Percentiles rank a stretch among this genome's conserved stretches.
Evolutionary conservation across 305 asterid species (phyloP).

Genomic region (Rubia peregrina): DNA sequence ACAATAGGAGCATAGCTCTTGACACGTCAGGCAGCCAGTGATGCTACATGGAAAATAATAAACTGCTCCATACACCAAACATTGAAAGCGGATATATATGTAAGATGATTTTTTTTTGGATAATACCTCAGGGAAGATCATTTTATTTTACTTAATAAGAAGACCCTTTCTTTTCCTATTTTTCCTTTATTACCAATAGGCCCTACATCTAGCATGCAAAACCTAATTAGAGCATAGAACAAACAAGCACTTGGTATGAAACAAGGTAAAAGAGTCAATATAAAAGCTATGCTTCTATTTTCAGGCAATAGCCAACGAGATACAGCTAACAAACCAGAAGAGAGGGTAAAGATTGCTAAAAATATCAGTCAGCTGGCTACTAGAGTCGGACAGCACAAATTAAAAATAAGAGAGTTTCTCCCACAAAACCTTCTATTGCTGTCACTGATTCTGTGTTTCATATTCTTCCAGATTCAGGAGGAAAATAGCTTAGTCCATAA

Average conservation of each 20-base stretch:
- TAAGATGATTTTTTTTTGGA: not conserved
- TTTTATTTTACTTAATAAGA: not conserved
- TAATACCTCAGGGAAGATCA: not conserved
- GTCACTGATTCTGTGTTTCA: not conserved
- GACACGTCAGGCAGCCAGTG: not conserved
- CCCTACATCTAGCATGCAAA: not conserved
- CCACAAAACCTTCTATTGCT: not conserved
- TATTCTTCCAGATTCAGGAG: too few relatives aligned
- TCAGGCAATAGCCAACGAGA: not conserved
- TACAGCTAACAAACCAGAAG: not conserved
- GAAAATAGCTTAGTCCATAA: too few relatives aligned
- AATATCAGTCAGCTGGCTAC: too few relatives aligned
- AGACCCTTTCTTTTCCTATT: not conserved
- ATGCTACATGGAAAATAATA: not conserved
- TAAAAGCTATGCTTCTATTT: not conserved
- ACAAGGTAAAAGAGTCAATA: not conserved
- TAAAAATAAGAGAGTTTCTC: not conserved
- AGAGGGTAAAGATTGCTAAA: not conserved
- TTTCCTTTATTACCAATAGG: not conserved
- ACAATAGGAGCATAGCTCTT: not conserved
- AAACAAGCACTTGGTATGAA: not conserved
- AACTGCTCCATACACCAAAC: not conserved
- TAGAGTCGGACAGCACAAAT: too few relatives aligned
- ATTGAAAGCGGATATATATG: not conserved
- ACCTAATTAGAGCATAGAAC: not conserved